These are phyloP conservation scores for Sophora flavescens DNA, from an alignment of 306 rosid genomes.

Conservation along the genomic window DNA sequence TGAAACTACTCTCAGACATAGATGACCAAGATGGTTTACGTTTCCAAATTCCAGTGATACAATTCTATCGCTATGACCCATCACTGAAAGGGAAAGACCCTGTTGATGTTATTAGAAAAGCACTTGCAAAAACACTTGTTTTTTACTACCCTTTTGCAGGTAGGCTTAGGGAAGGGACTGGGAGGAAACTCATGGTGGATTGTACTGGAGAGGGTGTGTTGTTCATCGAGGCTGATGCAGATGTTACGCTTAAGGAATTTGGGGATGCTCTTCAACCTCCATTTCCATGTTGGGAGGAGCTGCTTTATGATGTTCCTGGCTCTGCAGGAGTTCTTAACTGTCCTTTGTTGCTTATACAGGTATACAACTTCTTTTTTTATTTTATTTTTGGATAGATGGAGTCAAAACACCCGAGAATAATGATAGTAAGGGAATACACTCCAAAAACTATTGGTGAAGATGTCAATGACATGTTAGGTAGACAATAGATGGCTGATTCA, in stretches of 20 bases:
- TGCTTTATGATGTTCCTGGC: constrained; percentile 49
- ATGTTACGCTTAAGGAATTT: constrained; percentile 35
- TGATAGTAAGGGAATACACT: no score
- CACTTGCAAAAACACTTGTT: constrained; percentile 45
- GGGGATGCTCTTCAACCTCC: constrained; percentile 52
- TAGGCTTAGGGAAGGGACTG: constrained; percentile 45
- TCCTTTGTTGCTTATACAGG: constrained; percentile 53
- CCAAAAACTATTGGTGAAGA: no score
- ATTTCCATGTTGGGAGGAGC: constrained; percentile 49
- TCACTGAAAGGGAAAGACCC: constrained; percentile 44
- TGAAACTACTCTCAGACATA: constrained; percentile 50
- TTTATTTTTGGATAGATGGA: no score
- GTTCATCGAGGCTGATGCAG: constrained; percentile 53
- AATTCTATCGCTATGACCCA: constrained; percentile 39
- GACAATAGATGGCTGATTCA: no score
- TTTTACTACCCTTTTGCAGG: constrained; percentile 56
- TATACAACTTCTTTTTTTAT: no score
- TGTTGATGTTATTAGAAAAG: constrained; percentile 42
- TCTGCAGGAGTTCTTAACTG: constrained; percentile 35
- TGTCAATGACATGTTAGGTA: no score
- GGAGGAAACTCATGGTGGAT: constrained; percentile 50
- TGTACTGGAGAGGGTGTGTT: constrained; percentile 50
- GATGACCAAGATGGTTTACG: constrained; percentile 54
- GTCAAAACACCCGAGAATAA: no score
- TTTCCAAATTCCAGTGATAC: constrained; percentile 53